A percentile compares a stretch with the other conserved stretches of the same genome.
Evolutionary conservation across 306 rosid genomes (phyloP).

Genomic region (Vigna mungo): DNA sequence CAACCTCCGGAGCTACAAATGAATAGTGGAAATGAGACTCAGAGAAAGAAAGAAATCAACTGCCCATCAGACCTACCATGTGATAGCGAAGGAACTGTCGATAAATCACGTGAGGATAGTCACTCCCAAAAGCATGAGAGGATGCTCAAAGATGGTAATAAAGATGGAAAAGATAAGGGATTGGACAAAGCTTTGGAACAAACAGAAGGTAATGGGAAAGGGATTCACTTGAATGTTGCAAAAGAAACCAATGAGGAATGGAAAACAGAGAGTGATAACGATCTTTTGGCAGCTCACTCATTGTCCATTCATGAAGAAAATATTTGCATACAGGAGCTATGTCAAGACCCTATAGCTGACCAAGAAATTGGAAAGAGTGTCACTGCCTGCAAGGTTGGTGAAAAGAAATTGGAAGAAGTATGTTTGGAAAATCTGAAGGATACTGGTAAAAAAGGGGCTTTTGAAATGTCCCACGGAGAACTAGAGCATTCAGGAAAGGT

Average conservation of each 20-base stretch:
- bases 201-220: conserved; percentile 40
- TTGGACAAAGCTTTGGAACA: conserved; percentile 44
- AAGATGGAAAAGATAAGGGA: conserved; percentile 35
- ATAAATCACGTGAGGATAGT: conserved; percentile 43
- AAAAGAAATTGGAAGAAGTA: conserved; percentile 46
- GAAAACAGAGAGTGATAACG: conserved; percentile 40
- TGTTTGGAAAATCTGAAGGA: conserved; percentile 41
- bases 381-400: conserved; percentile 41
- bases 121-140: conserved; percentile 40
- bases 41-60: conserved; percentile 40
- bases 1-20: conserved; percentile 47
- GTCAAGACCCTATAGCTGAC: conserved; percentile 48
- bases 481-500: conserved; percentile 46
- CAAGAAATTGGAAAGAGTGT: conserved; percentile 45
- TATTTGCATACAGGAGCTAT: conserved; percentile 41
- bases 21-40: conserved; percentile 41
- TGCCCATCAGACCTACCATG: conserved; percentile 42
- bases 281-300: conserved; percentile 45
- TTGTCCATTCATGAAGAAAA: conserved; percentile 46
- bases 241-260: conserved; percentile 43
- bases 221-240: conserved; percentile 34
- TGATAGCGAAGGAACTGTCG: conserved; percentile 47
- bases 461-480: conserved; percentile 40
- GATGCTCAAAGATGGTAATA: conserved; percentile 44
- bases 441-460: conserved; percentile 38